Evolutionary conservation across 1,284 basidiomycete species (phyloP), one percentile per base, ranked within the genome.

Genomic region (Paramarasmius palmivorus): DNA sequence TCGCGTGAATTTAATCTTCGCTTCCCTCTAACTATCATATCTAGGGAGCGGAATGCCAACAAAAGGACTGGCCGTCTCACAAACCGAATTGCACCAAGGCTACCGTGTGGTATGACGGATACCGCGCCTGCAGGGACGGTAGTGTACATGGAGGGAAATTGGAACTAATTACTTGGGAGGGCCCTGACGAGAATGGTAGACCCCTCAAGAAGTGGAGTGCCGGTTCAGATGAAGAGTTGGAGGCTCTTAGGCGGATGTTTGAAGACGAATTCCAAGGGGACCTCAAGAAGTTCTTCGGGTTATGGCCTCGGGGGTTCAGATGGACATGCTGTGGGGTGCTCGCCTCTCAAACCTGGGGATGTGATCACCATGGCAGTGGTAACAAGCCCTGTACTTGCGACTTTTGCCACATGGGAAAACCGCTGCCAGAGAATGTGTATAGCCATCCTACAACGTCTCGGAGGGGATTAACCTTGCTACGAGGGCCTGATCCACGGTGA

Each of bases 331-430:
- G 71, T 57, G 70, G 70, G 4, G 61, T 60, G 45, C 10, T 2
- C 48, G 39, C 12, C 29, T 19, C 19, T 26, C 48, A 25, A 44
- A 26, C 64, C 10, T 69, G 55, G 38, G 70, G 71, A 25, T 72
- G 72, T 50, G 71, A 73, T 55, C 72, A 73, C 57, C 71, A 73
- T 60, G 71, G 71, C 53, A 69, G 60, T 23, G 82, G 81, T 2
- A 44, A 25, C 20, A 44, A 44, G 15, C 22, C 41, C 15, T 73
- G 72, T 50, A 67, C 69, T 39, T 73, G 70, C 52, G 69, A 73
- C 57, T 72, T 67, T 54, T 73, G 70, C 69, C 62, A 69, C 54
- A 68, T 69, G 66, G 70, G 70, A 8, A 67, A 69, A 52, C 63
- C 66, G 3, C 49, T 73, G 4, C 65, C 71, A 2, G 57, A 64